Evolutionary conservation across 306 rosid species (phyloP).

Genomic region (Pyrus betulifolia): DNA sequence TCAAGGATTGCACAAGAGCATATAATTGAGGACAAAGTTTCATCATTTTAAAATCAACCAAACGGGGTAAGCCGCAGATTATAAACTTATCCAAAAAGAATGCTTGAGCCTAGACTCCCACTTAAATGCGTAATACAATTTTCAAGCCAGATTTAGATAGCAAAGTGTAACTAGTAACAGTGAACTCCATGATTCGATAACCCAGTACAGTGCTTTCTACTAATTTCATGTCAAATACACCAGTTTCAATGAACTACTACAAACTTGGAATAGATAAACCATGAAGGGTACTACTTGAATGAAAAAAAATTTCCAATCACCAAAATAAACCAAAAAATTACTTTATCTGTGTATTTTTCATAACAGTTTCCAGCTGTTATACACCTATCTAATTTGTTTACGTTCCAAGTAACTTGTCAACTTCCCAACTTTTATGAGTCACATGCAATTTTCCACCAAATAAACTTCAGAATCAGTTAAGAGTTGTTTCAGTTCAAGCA

Average conservation of each 20-base stretch:
- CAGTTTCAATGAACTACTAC: background rate
- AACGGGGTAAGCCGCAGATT: background rate
- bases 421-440: background rate
- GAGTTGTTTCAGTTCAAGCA: background rate
- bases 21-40: background rate
- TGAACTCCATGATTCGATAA: background rate
- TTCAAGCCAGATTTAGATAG: background rate
- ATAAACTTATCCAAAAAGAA: background rate
- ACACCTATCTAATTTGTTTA: background rate
- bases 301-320: background rate
- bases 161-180: background rate
- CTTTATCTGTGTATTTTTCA: background rate
- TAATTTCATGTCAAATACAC: background rate
- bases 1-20: conserved; percentile 6
- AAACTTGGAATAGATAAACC: background rate
- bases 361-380: background rate
- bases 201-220: background rate
- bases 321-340: background rate
- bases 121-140: background rate
- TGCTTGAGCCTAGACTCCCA: background rate
- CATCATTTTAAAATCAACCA: background rate
- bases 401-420: background rate
- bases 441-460: background rate
- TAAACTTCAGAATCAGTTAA: background rate
- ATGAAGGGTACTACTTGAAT: background rate